phyloP scores from a whole-genome alignment of 352 stramenopile species.

The Phytophthora sp. region DNA sequence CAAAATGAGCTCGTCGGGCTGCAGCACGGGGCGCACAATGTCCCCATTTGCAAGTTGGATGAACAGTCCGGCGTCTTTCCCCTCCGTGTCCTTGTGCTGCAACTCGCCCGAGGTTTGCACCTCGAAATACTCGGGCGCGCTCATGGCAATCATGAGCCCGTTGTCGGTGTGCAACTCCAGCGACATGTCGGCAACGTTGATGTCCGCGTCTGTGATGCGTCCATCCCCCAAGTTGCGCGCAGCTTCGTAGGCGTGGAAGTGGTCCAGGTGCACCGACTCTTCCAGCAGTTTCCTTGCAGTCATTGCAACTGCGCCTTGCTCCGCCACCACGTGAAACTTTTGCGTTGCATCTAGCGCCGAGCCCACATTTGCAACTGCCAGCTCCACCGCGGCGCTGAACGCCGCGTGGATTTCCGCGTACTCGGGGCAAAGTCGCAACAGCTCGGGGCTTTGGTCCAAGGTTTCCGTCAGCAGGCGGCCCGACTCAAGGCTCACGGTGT shows the following conservation, averaged over 20 bases:
- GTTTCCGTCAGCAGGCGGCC: slow-evolving; percentile 46
- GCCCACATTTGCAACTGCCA: slow-evolving; percentile 60
- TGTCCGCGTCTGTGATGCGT: slow-evolving; percentile 9
- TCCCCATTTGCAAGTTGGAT: slow-evolving; percentile 65
- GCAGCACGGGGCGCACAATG: slow-evolving; percentile 63
- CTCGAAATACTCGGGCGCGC: slow-evolving; percentile 74
- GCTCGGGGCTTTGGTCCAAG: slow-evolving; percentile 36
- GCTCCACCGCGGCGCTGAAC: slow-evolving; percentile 65
- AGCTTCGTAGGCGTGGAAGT: slow-evolving; percentile 82
- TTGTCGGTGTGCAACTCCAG: slow-evolving; percentile 83
- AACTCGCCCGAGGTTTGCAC: slow-evolving; percentile 50
- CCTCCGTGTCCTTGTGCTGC: slow-evolving; percentile 47
- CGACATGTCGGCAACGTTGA: slow-evolving; percentile 51
- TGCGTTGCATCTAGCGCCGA: slow-evolving; percentile 62
- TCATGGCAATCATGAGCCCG: slow-evolving; percentile 77
- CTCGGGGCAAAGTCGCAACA: slow-evolving; percentile 56
- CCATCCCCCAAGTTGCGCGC: slow-evolving; percentile 3
- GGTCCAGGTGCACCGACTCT: slow-evolving; percentile 78
- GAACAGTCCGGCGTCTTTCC: slow-evolving; percentile 65
- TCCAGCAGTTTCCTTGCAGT: slow-evolving; percentile 62
- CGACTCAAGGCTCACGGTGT: slow-evolving; percentile 75
- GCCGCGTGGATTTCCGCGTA: slow-evolving; percentile 58
- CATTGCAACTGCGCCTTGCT: slow-evolving; percentile 42
- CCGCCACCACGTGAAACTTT: slow-evolving; percentile 49
- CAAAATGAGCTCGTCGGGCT: slow-evolving; percentile 77